Evolutionary conservation across 768 basidiomycete species (phyloP).

Genomic region (Suillus brevipes): DNA sequence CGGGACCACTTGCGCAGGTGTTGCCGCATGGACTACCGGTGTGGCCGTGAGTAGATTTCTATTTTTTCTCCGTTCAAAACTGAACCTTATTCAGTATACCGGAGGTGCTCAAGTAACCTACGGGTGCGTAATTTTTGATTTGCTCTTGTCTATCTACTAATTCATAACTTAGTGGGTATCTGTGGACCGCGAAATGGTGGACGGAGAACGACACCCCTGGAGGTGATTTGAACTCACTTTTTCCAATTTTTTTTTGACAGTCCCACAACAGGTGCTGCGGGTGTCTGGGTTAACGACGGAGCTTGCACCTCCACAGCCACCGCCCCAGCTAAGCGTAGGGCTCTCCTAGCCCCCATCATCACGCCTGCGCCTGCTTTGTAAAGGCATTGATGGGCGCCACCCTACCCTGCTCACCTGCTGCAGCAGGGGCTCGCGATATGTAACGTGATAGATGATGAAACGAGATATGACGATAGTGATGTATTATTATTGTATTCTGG

Average conservation of each 20-base stretch:
- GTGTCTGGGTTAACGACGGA: conserved; percentile 60
- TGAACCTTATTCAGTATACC: conserved; percentile 35
- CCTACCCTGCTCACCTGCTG: background rate
- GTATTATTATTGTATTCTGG: conserved; percentile 3
- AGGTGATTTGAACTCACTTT: conserved; percentile 16
- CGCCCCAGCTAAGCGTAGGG: conserved; percentile 1
- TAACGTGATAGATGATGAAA: background rate
- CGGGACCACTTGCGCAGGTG: conserved; percentile 36
- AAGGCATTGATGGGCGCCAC: background rate
- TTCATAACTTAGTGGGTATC: conserved; percentile 34
- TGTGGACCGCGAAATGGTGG: conserved; percentile 52
- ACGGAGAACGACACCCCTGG: conserved; percentile 37
- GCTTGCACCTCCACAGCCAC: conserved; percentile 36
- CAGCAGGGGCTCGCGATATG: background rate
- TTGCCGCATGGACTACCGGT: conserved; percentile 41
- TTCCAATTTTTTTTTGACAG: no score
- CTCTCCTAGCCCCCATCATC: background rate
- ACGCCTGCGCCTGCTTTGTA: conserved; percentile 10
- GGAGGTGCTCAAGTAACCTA: conserved; percentile 44
- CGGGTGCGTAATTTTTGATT: conserved; percentile 29
- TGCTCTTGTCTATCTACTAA: background rate
- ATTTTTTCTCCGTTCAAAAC: background rate
- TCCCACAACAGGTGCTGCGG: conserved; percentile 39
- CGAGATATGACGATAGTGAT: background rate
- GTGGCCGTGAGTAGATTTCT: conserved; percentile 33